Conservation (phyloP, 306 rosid genomes). For the Bauhinia variegata region DNA sequence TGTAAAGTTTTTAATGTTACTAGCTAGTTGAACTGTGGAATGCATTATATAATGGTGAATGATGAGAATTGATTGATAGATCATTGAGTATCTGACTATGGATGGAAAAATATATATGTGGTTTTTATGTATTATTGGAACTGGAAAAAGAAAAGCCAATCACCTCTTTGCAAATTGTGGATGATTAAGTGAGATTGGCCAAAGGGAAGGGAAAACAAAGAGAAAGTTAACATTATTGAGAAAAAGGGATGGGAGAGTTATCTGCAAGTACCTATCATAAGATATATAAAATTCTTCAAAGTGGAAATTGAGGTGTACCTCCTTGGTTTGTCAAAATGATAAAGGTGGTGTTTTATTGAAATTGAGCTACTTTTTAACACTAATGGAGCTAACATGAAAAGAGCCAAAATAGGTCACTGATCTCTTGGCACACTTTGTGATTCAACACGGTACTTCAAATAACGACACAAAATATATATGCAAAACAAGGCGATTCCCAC, state of each 20-base stretch:
- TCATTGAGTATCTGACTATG: too few species aligned
- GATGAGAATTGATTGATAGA: too few species aligned
- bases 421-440: not conserved
- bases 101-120: too few species aligned
- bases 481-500: constrained; percentile 42
- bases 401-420: not conserved
- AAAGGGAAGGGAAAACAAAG: too few species aligned
- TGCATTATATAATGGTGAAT: too few species aligned
- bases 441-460: constrained; percentile 9
- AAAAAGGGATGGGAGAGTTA: constrained; percentile 27
- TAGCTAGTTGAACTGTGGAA: too few species aligned
- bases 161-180: not conserved
- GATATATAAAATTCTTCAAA: constrained; percentile 30
- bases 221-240: constrained; percentile 35
- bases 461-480: constrained; percentile 6
- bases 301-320: constrained; percentile 66
- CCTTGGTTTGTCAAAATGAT: constrained; percentile 47
- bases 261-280: constrained; percentile 10
- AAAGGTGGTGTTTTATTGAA: too few species aligned
- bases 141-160: too few species aligned
- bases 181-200: not conserved
- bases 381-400: not conserved
- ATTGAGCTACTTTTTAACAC: constrained; percentile 2
- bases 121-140: too few species aligned
- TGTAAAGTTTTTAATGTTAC: too few species aligned